Percentiles rank a stretch among this genome's conserved stretches.
These are phyloP conservation scores for Apophysomyces sp. DNA, from an alignment of 371 early-diverging fungal genomes.

Conservation along the genomic window DNA sequence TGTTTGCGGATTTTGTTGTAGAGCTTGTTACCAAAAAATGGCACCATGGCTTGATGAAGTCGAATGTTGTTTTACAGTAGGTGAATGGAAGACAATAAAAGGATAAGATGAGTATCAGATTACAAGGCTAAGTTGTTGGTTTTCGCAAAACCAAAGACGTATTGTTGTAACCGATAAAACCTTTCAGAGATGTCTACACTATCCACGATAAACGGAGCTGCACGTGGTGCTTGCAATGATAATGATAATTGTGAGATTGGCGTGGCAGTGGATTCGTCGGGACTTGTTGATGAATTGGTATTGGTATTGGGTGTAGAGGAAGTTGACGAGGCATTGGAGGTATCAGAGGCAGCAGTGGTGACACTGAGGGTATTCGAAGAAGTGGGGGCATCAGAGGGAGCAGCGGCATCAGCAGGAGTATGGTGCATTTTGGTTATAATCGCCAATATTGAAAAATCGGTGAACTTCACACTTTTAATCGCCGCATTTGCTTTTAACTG, in stretches of 20 bases:
- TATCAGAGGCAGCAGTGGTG: too few relatives aligned
- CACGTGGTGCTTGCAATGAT: constrained; percentile 3
- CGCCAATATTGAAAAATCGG: too few relatives aligned
- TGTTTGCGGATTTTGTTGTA: neutral
- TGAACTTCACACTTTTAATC: too few relatives aligned
- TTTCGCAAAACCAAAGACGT: constrained; percentile 7
- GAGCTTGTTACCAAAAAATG: constrained; percentile 8
- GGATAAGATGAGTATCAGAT: constrained; percentile 7
- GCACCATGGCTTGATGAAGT: constrained; percentile 2
- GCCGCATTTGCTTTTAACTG: too few relatives aligned
- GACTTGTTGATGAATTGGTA: too few relatives aligned
- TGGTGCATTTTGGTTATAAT: too few relatives aligned
- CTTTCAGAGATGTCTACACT: constrained; percentile 7
- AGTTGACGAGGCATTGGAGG: too few relatives aligned
- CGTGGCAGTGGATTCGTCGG: constrained; percentile 3
- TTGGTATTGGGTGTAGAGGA: too few relatives aligned
- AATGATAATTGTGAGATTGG: constrained; percentile 7
- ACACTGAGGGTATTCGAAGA: too few relatives aligned
- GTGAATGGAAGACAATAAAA: constrained; percentile 6
- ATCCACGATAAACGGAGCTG: constrained; percentile 9
- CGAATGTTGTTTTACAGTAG: constrained; percentile 10
- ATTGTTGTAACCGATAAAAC: constrained; percentile 11
- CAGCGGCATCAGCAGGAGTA: too few relatives aligned
- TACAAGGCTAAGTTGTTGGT: constrained; percentile 7
- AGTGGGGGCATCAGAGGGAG: too few relatives aligned